Conservation (phyloP, 345 rosid genomes). For the Alliaria petiolata region DNA sequence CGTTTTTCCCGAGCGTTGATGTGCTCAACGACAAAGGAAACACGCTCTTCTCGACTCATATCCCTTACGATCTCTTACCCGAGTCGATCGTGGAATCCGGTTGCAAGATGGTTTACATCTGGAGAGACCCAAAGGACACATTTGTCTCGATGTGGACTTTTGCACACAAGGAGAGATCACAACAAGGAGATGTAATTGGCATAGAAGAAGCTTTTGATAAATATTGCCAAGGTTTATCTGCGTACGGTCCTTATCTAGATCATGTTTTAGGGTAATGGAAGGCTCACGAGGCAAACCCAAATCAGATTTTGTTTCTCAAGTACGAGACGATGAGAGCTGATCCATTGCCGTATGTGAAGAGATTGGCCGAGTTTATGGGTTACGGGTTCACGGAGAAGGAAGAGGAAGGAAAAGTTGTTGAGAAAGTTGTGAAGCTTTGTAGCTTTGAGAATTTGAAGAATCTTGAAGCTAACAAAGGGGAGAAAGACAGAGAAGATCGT, state of each 20-base stretch:
- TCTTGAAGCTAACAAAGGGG: constrained; percentile 36
- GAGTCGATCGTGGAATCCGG: constrained; percentile 5
- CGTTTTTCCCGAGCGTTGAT: constrained; percentile 28
- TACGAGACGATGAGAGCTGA: constrained; percentile 30
- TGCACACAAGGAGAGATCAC: constrained; percentile 26
- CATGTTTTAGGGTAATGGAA: constrained; percentile 37
- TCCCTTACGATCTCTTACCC: constrained; percentile 28
- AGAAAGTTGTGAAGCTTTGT: constrained; percentile 31
- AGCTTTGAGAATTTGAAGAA: constrained; percentile 38
- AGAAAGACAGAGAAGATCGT: constrained; percentile 22
- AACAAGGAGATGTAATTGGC: constrained; percentile 2
- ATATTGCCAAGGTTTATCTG: constrained; percentile 27
- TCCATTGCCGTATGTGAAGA: constrained; percentile 31
- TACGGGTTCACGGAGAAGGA: constrained; percentile 26
- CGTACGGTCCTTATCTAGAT: constrained; percentile 31
- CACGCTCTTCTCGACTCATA: constrained; percentile 34
- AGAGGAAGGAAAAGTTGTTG: constrained; percentile 12
- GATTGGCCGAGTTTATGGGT: constrained; percentile 35
- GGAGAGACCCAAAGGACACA: constrained; percentile 37
- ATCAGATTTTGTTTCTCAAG: constrained; percentile 28
- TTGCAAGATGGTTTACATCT: constrained; percentile 32
- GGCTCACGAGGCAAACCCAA: constrained; percentile 20
- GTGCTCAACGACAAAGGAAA: constrained; percentile 26
- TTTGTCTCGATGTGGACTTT: constrained; percentile 34
- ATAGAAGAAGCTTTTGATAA: constrained; percentile 30